Conservation (phyloP, 2,329 filamentous ascomycete genomes). For the Penicillium psychrosexuale region DNA sequence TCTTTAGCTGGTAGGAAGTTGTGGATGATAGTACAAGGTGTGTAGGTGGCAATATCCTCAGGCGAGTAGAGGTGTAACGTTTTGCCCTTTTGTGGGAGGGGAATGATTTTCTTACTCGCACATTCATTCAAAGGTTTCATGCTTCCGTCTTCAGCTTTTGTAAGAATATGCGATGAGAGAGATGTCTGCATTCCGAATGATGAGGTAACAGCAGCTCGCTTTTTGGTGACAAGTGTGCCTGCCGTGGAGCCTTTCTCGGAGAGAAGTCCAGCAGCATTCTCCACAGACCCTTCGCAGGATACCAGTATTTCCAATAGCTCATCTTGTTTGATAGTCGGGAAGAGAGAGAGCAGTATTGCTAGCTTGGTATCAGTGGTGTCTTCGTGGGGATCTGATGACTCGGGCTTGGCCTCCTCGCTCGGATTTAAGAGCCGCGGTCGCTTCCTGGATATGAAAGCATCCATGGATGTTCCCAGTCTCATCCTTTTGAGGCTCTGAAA, state of each 20-base stretch:
- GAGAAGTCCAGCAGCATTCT: slow-evolving; percentile 60
- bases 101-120: not conserved
- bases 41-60: slow-evolving; percentile 74
- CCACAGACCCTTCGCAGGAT: slow-evolving; percentile 72
- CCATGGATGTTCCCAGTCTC: slow-evolving; percentile 36
- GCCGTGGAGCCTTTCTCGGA: slow-evolving; percentile 18
- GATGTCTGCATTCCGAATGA: slow-evolving; percentile 61
- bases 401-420: not conserved
- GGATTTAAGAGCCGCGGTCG: slow-evolving; percentile 25
- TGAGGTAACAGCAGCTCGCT: slow-evolving; percentile 38
- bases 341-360: slow-evolving; percentile 74
- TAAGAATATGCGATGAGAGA: slow-evolving; percentile 51
- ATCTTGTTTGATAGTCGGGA: slow-evolving; percentile 62
- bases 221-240: slow-evolving; percentile 16
- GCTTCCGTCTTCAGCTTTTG: slow-evolving; percentile 39
- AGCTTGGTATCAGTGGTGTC: slow-evolving; percentile 89
- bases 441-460: slow-evolving; percentile 41
- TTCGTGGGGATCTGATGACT: slow-evolving; percentile 48
- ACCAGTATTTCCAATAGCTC: slow-evolving; percentile 75
- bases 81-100: slow-evolving; percentile 69
- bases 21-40: slow-evolving; percentile 87
- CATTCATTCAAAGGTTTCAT: slow-evolving; percentile 19
- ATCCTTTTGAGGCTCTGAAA: not conserved
- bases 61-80: slow-evolving; percentile 83
- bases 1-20: slow-evolving; percentile 74